These are phyloP conservation scores for Mallotus japonicus DNA, from an alignment of 441 rosid species.

Conservation along the genomic window DNA sequence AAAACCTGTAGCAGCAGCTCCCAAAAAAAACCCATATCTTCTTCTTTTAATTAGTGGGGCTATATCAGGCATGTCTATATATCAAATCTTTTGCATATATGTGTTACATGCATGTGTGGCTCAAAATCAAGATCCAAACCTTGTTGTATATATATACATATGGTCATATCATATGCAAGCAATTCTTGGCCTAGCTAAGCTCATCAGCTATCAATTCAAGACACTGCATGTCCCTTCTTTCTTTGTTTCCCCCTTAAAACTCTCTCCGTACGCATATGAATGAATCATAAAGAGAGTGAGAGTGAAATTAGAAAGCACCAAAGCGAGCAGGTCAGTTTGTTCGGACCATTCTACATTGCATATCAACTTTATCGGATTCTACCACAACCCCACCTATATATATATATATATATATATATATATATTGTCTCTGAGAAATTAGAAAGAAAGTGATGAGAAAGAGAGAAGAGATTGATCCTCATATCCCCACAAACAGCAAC, in stretches of 20 bases:
- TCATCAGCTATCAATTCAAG: too few species aligned
- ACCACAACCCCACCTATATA: constrained; percentile 15
- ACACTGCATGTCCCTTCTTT: too few species aligned
- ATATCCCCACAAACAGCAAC: constrained; percentile 35
- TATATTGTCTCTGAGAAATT: neutral
- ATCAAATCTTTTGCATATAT: neutral
- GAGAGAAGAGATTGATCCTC: constrained; percentile 12
- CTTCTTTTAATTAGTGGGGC: constrained; percentile 2
- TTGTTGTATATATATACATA: neutral
- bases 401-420: too few species aligned
- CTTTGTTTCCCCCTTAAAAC: too few species aligned
- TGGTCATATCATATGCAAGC: too few species aligned
- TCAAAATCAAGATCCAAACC: constrained; percentile 9
- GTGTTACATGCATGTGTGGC: constrained; percentile 12
- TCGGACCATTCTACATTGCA: constrained; percentile 7
- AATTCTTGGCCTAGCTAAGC: too few species aligned
- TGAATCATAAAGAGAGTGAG: neutral
- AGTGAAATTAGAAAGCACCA: constrained; percentile 6
- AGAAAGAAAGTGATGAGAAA: neutral
- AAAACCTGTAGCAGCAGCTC: neutral
- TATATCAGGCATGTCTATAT: neutral
- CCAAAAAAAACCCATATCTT: constrained; percentile 12
- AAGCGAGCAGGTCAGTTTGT: neutral
- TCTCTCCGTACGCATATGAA: neutral
- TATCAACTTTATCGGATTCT: constrained; percentile 35